A percentile compares a stretch with the other conserved stretches of the same genome.
Conservation (phyloP, 257 asterid genomes). For the Leptodermis oblonga region DNA sequence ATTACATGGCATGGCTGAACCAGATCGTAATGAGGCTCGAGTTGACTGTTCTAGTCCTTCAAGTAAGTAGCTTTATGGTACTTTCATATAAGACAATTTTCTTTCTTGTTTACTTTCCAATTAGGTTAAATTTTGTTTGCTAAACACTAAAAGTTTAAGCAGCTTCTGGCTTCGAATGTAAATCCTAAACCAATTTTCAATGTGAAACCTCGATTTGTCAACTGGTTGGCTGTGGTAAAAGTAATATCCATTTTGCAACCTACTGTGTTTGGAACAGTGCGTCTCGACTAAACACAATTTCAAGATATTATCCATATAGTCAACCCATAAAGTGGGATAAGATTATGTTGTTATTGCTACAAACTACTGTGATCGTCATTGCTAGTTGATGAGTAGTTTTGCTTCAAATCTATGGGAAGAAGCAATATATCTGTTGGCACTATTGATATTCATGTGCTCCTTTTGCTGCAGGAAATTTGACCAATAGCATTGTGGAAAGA, state of each 20-base stretch:
- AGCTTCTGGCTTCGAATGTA: background rate
- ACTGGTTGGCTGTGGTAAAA: background rate
- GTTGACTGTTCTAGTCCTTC: constrained; percentile 33
- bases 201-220: background rate
- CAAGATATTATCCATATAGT: too few relatives aligned
- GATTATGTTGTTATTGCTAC: background rate
- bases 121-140: background rate
- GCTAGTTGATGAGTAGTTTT: background rate
- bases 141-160: background rate
- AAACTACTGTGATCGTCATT: background rate
- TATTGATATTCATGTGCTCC: background rate
- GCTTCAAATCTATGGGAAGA: background rate
- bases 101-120: background rate
- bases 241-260: too few relatives aligned
- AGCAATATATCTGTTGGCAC: background rate
- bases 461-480: constrained; percentile 37
- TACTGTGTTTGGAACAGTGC: too few relatives aligned
- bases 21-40: constrained; percentile 26
- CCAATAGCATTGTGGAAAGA: constrained; percentile 27
- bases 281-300: too few relatives aligned
- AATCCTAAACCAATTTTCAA: background rate
- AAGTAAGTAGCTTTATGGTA: constrained; percentile 40
- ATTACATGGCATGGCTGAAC: constrained; percentile 23
- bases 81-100: background rate
- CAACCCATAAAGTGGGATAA: too few relatives aligned